phyloP scores from a whole-genome alignment of 345 rosid genomes.

The Heritiera littoralis region DNA sequence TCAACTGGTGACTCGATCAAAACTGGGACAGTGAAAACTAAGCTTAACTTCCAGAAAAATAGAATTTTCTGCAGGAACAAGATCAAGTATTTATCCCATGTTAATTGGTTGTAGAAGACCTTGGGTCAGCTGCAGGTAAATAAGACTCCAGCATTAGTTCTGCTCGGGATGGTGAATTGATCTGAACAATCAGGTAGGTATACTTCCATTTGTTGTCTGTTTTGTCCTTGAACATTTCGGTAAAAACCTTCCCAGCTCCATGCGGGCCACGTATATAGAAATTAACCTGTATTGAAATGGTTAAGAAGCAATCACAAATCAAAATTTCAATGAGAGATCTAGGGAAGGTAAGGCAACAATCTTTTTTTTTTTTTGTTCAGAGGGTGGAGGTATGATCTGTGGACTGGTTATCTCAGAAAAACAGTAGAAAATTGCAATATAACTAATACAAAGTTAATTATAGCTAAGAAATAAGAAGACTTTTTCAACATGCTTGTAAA shows the following conservation, averaged over 20 bases:
- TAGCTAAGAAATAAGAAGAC: not conserved
- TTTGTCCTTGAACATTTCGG: slow-evolving; percentile 93
- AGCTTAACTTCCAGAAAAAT: slow-evolving; percentile 12
- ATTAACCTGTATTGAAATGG: slow-evolving; percentile 49
- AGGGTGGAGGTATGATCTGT: not conserved
- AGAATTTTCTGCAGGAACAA: not conserved
- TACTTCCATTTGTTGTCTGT: slow-evolving; percentile 84
- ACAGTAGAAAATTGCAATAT: not conserved
- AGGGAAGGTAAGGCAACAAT: not conserved
- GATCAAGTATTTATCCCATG: not conserved
- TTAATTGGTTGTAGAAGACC: not conserved
- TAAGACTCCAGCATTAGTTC: slow-evolving; percentile 87
- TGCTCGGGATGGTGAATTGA: slow-evolving; percentile 63
- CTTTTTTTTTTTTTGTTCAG: not conserved
- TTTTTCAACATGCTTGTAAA: not conserved
- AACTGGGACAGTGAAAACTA: slow-evolving; percentile 10
- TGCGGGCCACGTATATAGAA: slow-evolving; percentile 91
- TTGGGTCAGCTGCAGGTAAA: slow-evolving; percentile 46
- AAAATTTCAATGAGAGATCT: not conserved
- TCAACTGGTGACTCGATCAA: not conserved
- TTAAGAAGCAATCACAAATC: not conserved
- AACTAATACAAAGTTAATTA: not conserved
- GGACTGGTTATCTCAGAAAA: not conserved
- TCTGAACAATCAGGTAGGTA: slow-evolving; percentile 78
- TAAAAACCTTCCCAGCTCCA: slow-evolving; percentile 86